phyloP scores from a whole-genome alignment of 2,329 filamentous ascomycete genomes.

The Periconia sp. region DNA sequence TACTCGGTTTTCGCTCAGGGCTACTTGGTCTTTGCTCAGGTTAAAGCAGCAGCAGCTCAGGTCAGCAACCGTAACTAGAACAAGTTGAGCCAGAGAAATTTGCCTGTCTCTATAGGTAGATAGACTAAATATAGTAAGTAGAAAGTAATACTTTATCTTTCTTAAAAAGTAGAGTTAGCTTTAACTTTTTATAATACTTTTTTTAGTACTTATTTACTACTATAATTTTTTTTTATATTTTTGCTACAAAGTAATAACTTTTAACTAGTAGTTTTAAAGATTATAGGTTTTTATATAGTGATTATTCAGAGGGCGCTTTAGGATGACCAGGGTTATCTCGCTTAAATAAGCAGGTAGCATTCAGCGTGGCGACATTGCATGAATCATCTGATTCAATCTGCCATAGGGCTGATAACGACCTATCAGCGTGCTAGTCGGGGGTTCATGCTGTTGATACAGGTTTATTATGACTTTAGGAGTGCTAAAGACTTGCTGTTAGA shows the following conservation, averaged over 20 bases:
- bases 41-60: constrained; percentile 4
- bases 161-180: no score
- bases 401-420: constrained; percentile 9
- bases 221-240: no score
- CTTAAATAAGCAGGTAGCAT: constrained; percentile 11
- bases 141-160: no score
- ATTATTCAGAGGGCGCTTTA: constrained; percentile 5
- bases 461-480: constrained; percentile 6
- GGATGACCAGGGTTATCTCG: constrained; percentile 6
- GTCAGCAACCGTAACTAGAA: constrained; percentile 1
- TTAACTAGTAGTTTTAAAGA: no score
- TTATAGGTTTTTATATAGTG: no score
- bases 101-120: constrained; percentile 2
- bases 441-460: constrained; percentile 5
- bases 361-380: constrained; percentile 11
- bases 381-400: constrained; percentile 7
- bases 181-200: no score
- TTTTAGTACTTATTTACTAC: no score
- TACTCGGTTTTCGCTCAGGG: not conserved
- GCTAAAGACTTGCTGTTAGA: constrained; percentile 1
- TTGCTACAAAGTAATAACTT: no score
- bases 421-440: constrained; percentile 11
- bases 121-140: not conserved
- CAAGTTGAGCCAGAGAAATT: not conserved
- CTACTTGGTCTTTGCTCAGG: not conserved